Evolutionary conservation across 768 basidiomycete genomes (phyloP), one percentile per base, ranked within the genome.

Genomic region (Rhizopogon sp.): DNA sequence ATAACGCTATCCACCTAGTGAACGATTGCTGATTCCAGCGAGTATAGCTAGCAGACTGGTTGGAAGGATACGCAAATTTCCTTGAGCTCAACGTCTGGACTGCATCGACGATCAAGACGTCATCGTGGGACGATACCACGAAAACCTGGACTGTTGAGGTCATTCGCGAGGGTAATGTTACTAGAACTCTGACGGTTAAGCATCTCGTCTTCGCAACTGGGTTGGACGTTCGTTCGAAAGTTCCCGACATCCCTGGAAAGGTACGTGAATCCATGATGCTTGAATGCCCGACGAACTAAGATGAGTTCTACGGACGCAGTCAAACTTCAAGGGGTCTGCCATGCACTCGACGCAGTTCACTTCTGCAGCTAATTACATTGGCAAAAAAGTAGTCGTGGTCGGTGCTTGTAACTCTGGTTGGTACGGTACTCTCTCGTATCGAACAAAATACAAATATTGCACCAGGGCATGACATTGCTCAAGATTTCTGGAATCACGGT

Each of bases 41-140:
- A 13, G 6, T 31, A 8, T 50, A 83, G 80, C 74, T 88, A n/a
- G 85, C 79, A 1, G 80, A 82, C 57, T 88, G 83, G 81, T 68
- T 87, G 14, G 85, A 88, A 62, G 71, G 69, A 5, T 88, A 87
- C 56, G 84, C 80, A 0, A 72, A 79, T 3, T 64, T 74, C 3
- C 72, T 86, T 33, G 86, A 87, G 54, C 65, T 88, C 41, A 79
- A 84, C 55, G 78, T 84, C 8, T 87, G 84, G 87, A 81, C 77
- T 0, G 78, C 80, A 0, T 71, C 80, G 0, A 71, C 59, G 17
- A 72, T 82, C 20, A 65, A 60, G 17, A 70, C 64, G 29, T 67
- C 76, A 9, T 60, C 60, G 0, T 76, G 76, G 66, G 61, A 77
- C 59, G 66, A 71, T 10, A 57, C 60, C 46, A 69, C 66, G 43